Evolutionary conservation across 306 rosid genomes (phyloP).

Genomic region (Trifolium pratense): DNA sequence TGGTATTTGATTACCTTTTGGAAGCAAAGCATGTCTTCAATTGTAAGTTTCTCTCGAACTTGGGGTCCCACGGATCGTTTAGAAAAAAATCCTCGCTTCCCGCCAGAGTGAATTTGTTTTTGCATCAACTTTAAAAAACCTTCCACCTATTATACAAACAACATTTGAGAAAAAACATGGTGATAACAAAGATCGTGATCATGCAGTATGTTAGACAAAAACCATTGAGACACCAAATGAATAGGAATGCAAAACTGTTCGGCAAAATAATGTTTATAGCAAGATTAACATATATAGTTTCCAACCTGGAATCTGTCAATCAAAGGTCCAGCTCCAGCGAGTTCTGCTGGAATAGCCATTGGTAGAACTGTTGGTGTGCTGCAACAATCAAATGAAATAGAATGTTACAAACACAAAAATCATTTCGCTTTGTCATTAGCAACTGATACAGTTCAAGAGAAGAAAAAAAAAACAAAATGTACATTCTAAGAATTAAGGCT

Average conservation of each 20-base stretch:
- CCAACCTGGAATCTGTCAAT: conserved; percentile 83
- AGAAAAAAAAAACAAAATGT: neutral
- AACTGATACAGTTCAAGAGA: conserved; percentile 17
- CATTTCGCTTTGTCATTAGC: neutral
- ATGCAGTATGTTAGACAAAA: conserved; percentile 34
- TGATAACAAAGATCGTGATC: conserved; percentile 20
- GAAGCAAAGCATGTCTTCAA: conserved; percentile 89
- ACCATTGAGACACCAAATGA: conserved; percentile 11
- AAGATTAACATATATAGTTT: conserved; percentile 3
- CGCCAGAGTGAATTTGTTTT: conserved; percentile 89
- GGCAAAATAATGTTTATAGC: conserved; percentile 7
- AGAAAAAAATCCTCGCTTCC: conserved; percentile 88
- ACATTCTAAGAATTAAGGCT: neutral
- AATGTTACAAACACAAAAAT: conserved; percentile 23
- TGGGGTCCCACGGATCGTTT: conserved; percentile 77
- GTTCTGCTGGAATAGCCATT: conserved; percentile 75
- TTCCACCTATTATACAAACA: conserved; percentile 66
- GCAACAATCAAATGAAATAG: conserved; percentile 36
- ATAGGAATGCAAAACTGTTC: neutral
- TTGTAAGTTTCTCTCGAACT: conserved; percentile 67
- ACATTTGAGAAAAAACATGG: conserved; percentile 2
- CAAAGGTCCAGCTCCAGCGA: conserved; percentile 80
- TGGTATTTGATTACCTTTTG: conserved; percentile 64
- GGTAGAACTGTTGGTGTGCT: conserved; percentile 79
- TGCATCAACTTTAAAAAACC: conserved; percentile 84